Evolutionary conservation across 2,329 filamentous ascomycete genomes (phyloP).

Genomic region (Curvularia spicifera): DNA sequence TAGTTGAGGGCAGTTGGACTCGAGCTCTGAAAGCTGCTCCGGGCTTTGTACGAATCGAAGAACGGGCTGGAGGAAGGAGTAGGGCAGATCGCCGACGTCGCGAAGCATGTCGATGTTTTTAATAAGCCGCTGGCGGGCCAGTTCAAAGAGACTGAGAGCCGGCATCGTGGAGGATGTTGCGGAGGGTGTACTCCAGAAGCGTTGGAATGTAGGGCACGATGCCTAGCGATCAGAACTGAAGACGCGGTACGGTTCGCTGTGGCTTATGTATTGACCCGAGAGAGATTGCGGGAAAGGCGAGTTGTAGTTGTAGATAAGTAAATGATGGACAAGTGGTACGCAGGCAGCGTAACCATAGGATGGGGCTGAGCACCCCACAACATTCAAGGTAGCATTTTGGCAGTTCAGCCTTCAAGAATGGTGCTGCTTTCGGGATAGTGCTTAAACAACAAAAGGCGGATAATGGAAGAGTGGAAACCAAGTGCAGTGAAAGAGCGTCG

Average conservation of each 20-base stretch:
- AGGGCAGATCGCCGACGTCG: slow-evolving; percentile 75
- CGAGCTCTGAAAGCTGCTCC: slow-evolving; percentile 73
- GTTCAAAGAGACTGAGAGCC: slow-evolving; percentile 47
- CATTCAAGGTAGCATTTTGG: slow-evolving; percentile 14
- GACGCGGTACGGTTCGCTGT: neutral
- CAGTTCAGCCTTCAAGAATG: neutral
- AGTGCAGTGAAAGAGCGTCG: slow-evolving; percentile 9
- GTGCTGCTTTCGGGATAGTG: neutral
- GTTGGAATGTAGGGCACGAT: neutral
- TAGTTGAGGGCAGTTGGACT: slow-evolving; percentile 78
- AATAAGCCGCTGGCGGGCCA: slow-evolving; percentile 51
- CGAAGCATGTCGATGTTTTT: slow-evolving; percentile 59
- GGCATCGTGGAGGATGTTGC: slow-evolving; percentile 35
- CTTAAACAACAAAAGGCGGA: neutral
- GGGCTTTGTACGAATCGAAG: slow-evolving; percentile 75
- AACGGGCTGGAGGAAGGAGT: slow-evolving; percentile 69
- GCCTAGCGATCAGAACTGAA: neutral
- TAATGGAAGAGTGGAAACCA: neutral
- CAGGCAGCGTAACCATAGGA: slow-evolving; percentile 7
- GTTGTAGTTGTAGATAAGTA: slow-evolving; percentile 6
- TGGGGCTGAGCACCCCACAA: slow-evolving; percentile 13
- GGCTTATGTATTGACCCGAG: neutral
- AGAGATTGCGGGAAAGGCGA: slow-evolving; percentile 5
- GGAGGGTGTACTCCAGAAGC: neutral
- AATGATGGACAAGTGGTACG: slow-evolving; percentile 15